Percentiles rank a stretch among this genome's conserved stretches.
These are phyloP conservation scores for Nothophaeocryptopus gaeumannii DNA, from an alignment of 2,329 filamentous ascomycete genomes.

Conservation along the genomic window DNA sequence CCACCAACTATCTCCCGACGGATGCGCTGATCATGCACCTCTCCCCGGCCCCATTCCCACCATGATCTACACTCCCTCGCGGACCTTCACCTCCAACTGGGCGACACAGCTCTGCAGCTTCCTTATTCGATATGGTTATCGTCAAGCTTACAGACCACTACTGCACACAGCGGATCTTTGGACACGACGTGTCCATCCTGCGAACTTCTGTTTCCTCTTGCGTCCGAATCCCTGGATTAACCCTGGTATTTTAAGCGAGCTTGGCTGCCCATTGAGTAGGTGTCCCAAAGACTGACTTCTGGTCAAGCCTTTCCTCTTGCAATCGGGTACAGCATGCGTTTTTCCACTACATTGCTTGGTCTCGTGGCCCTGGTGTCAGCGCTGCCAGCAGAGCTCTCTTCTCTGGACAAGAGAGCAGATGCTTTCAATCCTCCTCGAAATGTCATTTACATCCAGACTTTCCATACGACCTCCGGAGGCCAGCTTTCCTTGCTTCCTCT, in stretches of 20 bases:
- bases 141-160: background rate
- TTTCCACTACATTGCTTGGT: conserved; percentile 12
- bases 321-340: conserved; percentile 7
- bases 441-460: conserved; percentile 32
- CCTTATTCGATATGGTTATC: conserved; percentile 4
- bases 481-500: conserved; percentile 29
- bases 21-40: no score
- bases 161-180: background rate
- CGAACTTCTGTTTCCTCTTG: no score
- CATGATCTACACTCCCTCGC: background rate
- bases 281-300: background rate
- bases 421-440: conserved; percentile 18
- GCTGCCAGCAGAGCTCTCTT: conserved; percentile 9
- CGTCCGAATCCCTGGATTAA: no score
- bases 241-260: no score
- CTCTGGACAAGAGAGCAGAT: conserved; percentile 15
- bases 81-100: conserved; percentile 1
- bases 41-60: background rate
- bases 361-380: conserved; percentile 9
- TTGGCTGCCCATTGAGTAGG: no score
- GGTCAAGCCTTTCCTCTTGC: background rate
- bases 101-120: conserved; percentile 4
- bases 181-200: no score
- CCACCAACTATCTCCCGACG: no score
- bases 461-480: conserved; percentile 22